phyloP scores from a whole-genome alignment of 2,329 filamentous ascomycete genomes.

The Penicillium rolfsii region DNA sequence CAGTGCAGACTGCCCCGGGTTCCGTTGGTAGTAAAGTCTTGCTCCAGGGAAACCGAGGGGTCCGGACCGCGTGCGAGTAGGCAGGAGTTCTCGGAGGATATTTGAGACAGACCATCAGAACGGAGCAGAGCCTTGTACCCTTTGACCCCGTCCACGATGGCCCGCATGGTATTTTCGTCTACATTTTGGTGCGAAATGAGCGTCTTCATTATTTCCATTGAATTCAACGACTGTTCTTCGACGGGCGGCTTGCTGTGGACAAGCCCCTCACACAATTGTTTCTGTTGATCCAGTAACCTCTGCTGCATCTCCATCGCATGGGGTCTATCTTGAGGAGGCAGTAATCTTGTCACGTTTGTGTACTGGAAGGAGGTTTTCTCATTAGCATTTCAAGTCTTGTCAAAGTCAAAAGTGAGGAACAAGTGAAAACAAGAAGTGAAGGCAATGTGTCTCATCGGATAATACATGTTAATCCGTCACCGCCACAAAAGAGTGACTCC shows the following conservation, averaged over 20 bases:
- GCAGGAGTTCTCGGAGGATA: conserved; percentile 44
- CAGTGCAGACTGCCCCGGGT: conserved; percentile 78
- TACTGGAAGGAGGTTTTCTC: conserved; percentile 21
- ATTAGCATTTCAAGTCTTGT: conserved; percentile 34
- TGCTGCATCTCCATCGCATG: conserved; percentile 37
- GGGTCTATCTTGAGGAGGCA: conserved; percentile 30
- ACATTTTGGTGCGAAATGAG: conserved; percentile 66
- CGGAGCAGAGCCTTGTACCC: conserved; percentile 44
- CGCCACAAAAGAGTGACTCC: conserved; percentile 62
- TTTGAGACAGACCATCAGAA: conserved; percentile 34
- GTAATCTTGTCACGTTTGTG: conserved; percentile 24
- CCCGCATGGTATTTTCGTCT: conserved; percentile 57
- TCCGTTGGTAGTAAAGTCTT: conserved; percentile 87
- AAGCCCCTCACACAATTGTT: conserved; percentile 35
- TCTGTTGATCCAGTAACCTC: conserved; percentile 37
- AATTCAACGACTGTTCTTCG: conserved; percentile 63
- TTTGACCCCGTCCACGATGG: conserved; percentile 45
- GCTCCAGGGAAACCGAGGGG: conserved; percentile 71
- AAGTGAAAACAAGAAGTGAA: conserved; percentile 22
- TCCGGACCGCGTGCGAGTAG: conserved; percentile 54
- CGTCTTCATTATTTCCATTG: conserved; percentile 60
- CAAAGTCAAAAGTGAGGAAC: conserved; percentile 6
- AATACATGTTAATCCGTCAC: conserved; percentile 67
- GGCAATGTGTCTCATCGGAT: conserved; percentile 50
- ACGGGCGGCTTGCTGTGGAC: conserved; percentile 39